Conservation (phyloP, 108 stramenopile genomes). For the Seminavis robusta region DNA sequence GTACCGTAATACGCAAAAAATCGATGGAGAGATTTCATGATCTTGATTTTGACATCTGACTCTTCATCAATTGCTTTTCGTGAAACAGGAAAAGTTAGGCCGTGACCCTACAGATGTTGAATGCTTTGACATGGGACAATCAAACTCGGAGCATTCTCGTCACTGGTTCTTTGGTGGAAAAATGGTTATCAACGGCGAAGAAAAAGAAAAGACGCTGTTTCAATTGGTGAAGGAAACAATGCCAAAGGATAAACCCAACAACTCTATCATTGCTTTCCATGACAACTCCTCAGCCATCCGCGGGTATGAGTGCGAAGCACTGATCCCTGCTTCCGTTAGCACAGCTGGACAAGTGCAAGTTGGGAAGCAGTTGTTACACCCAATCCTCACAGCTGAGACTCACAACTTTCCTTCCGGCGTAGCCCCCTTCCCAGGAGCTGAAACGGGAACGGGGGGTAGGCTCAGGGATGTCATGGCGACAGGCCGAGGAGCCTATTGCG, state of each 20-base stretch:
- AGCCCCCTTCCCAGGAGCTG: conserved; percentile 98
- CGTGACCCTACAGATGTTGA: conserved; percentile 98
- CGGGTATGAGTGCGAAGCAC: conserved; percentile 77
- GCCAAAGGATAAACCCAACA: conserved; percentile 68
- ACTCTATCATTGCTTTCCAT: conserved; percentile 97
- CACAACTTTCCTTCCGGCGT: conserved; percentile 99
- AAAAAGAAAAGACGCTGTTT: conserved; percentile 91
- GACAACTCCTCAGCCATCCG: conserved; percentile 96
- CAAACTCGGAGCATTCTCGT: conserved; percentile 97
- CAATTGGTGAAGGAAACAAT: conserved; percentile 97
- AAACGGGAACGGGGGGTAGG: conserved; percentile 98
- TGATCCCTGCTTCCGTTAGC: conserved; percentile 47
- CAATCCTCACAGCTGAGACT: conserved; percentile 98
- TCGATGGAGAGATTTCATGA: neutral
- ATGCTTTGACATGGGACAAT: conserved; percentile 99
- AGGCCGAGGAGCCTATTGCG: conserved; percentile 92
- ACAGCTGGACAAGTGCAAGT: conserved; percentile 57
- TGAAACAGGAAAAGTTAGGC: conserved; percentile 78
- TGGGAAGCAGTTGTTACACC: conserved; percentile 74
- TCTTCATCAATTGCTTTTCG: neutral
- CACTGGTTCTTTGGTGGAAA: conserved; percentile 99
- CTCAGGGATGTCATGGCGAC: conserved; percentile 98
- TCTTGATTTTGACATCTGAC: neutral
- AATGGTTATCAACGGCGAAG: conserved; percentile 96
- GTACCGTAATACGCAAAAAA: conserved; percentile 27